A percentile compares a stretch with the other conserved stretches of the same genome.
Conservation (phyloP, 2,329 filamentous ascomycete species). For the Ophiostoma sp. region DNA sequence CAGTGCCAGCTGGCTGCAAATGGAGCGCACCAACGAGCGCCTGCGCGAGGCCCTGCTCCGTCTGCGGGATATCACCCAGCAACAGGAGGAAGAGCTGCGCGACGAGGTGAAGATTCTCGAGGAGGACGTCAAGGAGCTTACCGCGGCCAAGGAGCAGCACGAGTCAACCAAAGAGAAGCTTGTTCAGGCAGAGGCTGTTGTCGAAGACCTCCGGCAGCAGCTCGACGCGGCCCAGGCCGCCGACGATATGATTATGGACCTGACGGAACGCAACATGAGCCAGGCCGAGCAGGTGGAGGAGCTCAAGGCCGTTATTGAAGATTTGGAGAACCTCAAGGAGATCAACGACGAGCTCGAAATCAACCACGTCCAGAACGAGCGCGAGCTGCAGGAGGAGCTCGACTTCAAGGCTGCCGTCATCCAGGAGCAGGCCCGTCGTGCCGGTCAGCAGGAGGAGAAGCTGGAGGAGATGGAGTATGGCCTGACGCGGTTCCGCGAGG, state of each 20-base stretch:
- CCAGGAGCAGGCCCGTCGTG: slow-evolving; percentile 73
- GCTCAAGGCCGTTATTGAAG: slow-evolving; percentile 76
- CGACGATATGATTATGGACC: slow-evolving; percentile 90
- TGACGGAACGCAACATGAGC: slow-evolving; percentile 82
- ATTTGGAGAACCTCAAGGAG: slow-evolving; percentile 86
- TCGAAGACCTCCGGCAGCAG: slow-evolving; percentile 86
- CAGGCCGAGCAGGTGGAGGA: slow-evolving; percentile 83
- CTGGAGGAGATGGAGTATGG: slow-evolving; percentile 91
- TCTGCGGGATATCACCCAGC: slow-evolving; percentile 82
- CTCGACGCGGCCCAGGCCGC: slow-evolving; percentile 84
- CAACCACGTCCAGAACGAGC: slow-evolving; percentile 90
- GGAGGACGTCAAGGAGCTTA: slow-evolving; percentile 69
- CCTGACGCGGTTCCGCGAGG: slow-evolving; percentile 80
- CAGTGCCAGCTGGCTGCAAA: slow-evolving; percentile 83
- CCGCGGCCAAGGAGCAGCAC: slow-evolving; percentile 66
- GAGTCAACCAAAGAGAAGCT: slow-evolving; percentile 72
- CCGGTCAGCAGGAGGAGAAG: slow-evolving; percentile 72
- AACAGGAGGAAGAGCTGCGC: slow-evolving; percentile 77
- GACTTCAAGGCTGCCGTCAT: slow-evolving; percentile 85
- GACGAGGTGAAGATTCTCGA: slow-evolving; percentile 73
- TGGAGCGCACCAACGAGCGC: slow-evolving; percentile 87
- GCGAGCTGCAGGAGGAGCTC: slow-evolving; percentile 90
- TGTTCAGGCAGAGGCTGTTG: slow-evolving; percentile 67
- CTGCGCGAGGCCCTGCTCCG: slow-evolving; percentile 81
- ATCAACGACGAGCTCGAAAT: slow-evolving; percentile 92